These are phyloP conservation scores for Chernovozyma aurita DNA, from an alignment of 1,139 yeast genomes.

Conservation along the genomic window DNA sequence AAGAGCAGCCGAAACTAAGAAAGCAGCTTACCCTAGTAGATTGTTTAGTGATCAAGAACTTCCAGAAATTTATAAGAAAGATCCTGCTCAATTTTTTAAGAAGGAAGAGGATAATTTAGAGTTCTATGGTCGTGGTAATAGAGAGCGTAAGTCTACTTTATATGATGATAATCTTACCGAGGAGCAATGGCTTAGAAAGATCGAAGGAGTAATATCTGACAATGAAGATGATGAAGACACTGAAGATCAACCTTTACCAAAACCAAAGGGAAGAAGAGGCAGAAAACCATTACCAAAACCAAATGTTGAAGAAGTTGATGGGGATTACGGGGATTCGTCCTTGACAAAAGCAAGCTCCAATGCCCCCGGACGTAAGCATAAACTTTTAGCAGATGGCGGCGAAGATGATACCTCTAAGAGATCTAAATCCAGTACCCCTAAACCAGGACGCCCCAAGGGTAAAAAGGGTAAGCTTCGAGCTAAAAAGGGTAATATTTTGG, in stretches of 20 bases:
- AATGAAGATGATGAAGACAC: conserved; percentile 25
- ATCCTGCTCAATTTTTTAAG: conserved; percentile 48
- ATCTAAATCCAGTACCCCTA: conserved; percentile 28
- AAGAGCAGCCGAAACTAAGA: conserved; percentile 38
- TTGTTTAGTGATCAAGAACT: conserved; percentile 58
- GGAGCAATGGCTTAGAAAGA: conserved; percentile 70
- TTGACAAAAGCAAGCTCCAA: conserved; percentile 2
- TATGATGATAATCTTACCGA: conserved; percentile 73
- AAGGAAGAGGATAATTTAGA: conserved; percentile 35
- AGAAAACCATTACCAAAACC: conserved; percentile 17
- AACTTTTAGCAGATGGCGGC: conserved; percentile 8
- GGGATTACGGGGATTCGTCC: neutral
- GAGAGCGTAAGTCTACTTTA: conserved; percentile 57
- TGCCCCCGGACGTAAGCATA: conserved; percentile 5
- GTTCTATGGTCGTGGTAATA: conserved; percentile 58
- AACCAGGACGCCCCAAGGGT: conserved; percentile 18
- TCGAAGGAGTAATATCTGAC: conserved; percentile 45
- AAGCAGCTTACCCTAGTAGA: conserved; percentile 44
- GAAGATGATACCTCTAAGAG: conserved; percentile 18
- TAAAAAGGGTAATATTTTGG: conserved; percentile 22
- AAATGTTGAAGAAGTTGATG: neutral
- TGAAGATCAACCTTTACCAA: conserved; percentile 9
- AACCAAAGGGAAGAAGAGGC: conserved; percentile 21
- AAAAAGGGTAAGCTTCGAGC: conserved; percentile 17
- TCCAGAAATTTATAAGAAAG: conserved; percentile 54